A percentile compares a stretch with the other conserved stretches of the same genome.
phyloP scores from a whole-genome alignment of 1,139 yeast genomes.

The Oligophagozyma castellii region DNA sequence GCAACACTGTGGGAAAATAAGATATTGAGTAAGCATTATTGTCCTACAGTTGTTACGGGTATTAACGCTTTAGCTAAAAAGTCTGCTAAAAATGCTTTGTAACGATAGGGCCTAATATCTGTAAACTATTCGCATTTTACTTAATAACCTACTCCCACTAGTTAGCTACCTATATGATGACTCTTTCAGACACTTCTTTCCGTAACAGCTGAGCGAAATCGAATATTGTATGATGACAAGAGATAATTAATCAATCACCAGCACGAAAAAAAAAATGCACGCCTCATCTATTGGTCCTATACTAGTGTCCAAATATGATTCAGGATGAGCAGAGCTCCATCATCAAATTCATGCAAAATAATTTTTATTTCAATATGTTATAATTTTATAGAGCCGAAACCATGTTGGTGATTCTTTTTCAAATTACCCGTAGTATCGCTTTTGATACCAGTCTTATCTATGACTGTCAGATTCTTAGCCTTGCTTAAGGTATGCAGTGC shows the following conservation, averaged over 20 bases:
- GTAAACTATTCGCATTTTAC: too few relatives aligned
- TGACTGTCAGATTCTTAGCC: constrained; percentile 67
- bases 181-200: too few relatives aligned
- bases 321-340: not conserved
- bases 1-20: constrained; percentile 86
- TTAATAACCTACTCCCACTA: too few relatives aligned
- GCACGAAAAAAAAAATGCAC: too few relatives aligned
- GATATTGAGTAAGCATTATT: constrained; percentile 65
- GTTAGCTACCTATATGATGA: too few relatives aligned
- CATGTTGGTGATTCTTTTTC: constrained; percentile 27
- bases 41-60: constrained; percentile 58
- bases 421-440: constrained; percentile 60
- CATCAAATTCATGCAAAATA: not conserved
- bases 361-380: not conserved
- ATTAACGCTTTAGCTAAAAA: constrained; percentile 30
- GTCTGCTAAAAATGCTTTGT: too few relatives aligned
- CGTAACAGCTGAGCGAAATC: too few relatives aligned
- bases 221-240: too few relatives aligned
- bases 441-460: constrained; percentile 66
- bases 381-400: not conserved
- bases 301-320: too few relatives aligned
- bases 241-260: too few relatives aligned
- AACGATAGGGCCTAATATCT: too few relatives aligned
- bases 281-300: too few relatives aligned
- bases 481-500: constrained; percentile 61